Base-by-base conservation (phyloP, 345 rosid species). In the Bruguiera gymnorhiza region DNA sequence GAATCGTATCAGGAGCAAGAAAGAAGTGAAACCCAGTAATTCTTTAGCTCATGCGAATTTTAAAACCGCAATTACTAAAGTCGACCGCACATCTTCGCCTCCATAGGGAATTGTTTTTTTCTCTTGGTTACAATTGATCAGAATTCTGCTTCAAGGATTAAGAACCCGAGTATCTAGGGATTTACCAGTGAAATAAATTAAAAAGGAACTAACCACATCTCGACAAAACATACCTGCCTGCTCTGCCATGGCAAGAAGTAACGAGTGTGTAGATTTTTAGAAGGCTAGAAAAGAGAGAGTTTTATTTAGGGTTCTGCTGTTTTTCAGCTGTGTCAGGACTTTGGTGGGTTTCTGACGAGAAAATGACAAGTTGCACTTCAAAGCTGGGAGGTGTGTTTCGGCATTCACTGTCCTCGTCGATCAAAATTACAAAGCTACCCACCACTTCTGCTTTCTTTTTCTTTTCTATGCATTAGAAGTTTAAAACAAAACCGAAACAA, bases 281-380 rank as follows among this genome's bases (percentile, higher is more conserved):
- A 51, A 48, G 54, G 67, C 18, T 23, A 26, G 18, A 7, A 53
- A 53, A 63, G 43, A 72, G 50, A 59, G 5, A 58, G 34, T 16
- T 27, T 29, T 7, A 37, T 7, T 43, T 57, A 69, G 72, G 65
- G 65, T 59, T 61, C 24, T 60, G 64, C 1, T 31, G 48, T 10
- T 37, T 9, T 37, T 37, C 15, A 9, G 46, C 9, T 43, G 16
- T 11, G 16, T 2, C 4, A 29, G 43, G 37, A 29, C 59, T 56
- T 30, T 23, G 56, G 63, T 48, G 65, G 46, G 57, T 32, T n/a
- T 21, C 48, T 57, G 70, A 58, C 34, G 54, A 65, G 65, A 36
- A 65, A 48, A 57, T 65, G 70, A 46, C 65, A 65, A 46, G 70
- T 57, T 65, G 69, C 70, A 50, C 23, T 64, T 43, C 37, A 32